phyloP scores from a whole-genome alignment of 1,284 basidiomycete species.

The Rhodofomes roseus region DNA sequence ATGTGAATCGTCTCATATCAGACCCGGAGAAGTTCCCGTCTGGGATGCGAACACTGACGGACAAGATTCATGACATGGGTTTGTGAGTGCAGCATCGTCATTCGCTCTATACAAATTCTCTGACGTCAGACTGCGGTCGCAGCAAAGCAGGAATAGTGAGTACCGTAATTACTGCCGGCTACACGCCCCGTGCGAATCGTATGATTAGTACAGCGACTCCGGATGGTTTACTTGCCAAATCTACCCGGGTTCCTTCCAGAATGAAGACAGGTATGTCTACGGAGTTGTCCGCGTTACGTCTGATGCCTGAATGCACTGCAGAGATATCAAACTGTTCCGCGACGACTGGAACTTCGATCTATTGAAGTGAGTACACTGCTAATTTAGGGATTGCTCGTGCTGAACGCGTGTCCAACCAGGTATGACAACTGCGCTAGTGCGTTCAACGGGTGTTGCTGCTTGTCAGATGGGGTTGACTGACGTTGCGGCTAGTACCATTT shows the following conservation, averaged over 20 bases:
- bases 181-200: not conserved
- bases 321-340: conserved; percentile 40
- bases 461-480: not conserved
- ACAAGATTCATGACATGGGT: conserved; percentile 41
- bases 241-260: conserved; percentile 49
- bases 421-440: conserved; percentile 50
- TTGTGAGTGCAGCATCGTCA: conserved; percentile 33
- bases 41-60: conserved; percentile 45
- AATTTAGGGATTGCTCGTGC: not conserved
- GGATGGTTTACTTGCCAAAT: conserved; percentile 51
- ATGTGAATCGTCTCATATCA: conserved; percentile 6
- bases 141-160: conserved; percentile 33
- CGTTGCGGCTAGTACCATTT: conserved; percentile 37
- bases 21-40: conserved; percentile 33
- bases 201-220: conserved; percentile 43
- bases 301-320: not conserved
- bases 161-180: not conserved
- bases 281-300: not conserved
- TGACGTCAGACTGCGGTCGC: not conserved
- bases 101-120: not conserved
- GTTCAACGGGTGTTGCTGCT: not conserved
- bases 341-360: conserved; percentile 50
- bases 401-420: conserved; percentile 21
- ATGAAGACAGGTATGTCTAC: conserved; percentile 36
- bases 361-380: conserved; percentile 36